Base-by-base conservation (phyloP, 495 filamentous ascomycete species). In the Penicillium flavigenum region DNA sequence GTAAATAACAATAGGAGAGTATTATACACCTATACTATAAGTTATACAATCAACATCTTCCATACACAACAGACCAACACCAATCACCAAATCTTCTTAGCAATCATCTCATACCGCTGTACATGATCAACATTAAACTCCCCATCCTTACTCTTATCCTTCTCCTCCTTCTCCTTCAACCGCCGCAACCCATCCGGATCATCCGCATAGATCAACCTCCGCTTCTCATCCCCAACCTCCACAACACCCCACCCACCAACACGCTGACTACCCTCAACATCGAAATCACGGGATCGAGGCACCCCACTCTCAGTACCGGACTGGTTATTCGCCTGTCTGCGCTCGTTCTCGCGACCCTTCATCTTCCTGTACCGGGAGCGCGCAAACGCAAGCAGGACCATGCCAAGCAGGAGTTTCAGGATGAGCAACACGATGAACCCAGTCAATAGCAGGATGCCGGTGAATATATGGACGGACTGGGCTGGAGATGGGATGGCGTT, bases 91-190 rank as follows among this genome's bases (percentile, higher is more conserved):
- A 96, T 96, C 72, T 92, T 79, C 78, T 96, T 96, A 6, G 89
- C 91, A 64, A 88, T 84, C 94, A 98, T 96, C 63, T 86, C 88
- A 78, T 97, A 96, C 69, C 94, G 78, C 64, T 80, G 81, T 8
- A 97, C 89, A 56, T 82, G 79, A 16, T 84, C 86, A 52, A 92
- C 79, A 55, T 77, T 78, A 61, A 74, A 65, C 41, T 78, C 81
- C 71, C 70, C 82, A 67, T 65, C 81, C 56, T 82, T 80, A 24
- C 76, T 82, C 65, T 80, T 87, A 32, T 82, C 76, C 47, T 73
- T 71, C 51, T 84, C 83, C 55, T 94, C 91, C 57, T 83, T 84
- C 61, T 92, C 89, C 63, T 85, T 83, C 59, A 88, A 69, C 58
- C 81, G 80, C 58, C 79, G 79, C 58, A 89, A 64, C 1, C 84